phyloP scores from a whole-genome alignment of 768 basidiomycete species.

The Mrakia blollopis region DNA sequence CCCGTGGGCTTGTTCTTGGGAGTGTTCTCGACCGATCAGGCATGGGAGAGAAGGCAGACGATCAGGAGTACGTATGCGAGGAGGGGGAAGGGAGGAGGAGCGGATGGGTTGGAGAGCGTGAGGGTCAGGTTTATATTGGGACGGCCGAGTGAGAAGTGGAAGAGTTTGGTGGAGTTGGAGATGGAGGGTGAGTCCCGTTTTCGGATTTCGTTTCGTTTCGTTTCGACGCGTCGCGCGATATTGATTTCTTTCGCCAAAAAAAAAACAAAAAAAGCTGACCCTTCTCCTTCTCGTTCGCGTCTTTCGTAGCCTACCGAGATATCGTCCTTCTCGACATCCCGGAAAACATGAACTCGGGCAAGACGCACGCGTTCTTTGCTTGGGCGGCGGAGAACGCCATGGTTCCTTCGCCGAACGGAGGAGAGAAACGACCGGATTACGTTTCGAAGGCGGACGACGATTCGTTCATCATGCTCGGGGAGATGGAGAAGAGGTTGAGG shows the following conservation, averaged over 20 bases:
- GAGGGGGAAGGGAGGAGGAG: slow-evolving; percentile 63
- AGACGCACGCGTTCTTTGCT: slow-evolving; percentile 82
- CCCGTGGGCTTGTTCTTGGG: slow-evolving; percentile 85
- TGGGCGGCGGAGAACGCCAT: slow-evolving; percentile 90
- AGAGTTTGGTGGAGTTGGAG: slow-evolving; percentile 72
- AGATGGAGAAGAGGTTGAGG: slow-evolving; percentile 83
- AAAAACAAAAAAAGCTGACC: not conserved
- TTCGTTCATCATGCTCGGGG: slow-evolving; percentile 88
- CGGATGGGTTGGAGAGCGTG: slow-evolving; percentile 57
- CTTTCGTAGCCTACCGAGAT: slow-evolving; percentile 43
- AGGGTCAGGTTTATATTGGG: slow-evolving; percentile 86
- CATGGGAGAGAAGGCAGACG: slow-evolving; percentile 76
- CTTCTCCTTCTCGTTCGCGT: not conserved
- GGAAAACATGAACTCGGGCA: slow-evolving; percentile 97
- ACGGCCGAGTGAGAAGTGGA: slow-evolving; percentile 72
- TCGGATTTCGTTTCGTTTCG: not conserved
- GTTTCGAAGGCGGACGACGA: slow-evolving; percentile 95
- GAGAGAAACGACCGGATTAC: slow-evolving; percentile 65
- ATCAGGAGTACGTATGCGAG: slow-evolving; percentile 86
- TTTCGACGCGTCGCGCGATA: not conserved
- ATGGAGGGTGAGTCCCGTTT: slow-evolving; percentile 77
- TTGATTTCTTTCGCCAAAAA: no score
- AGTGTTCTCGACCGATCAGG: slow-evolving; percentile 81
- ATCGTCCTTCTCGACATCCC: slow-evolving; percentile 62
- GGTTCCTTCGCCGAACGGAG: slow-evolving; percentile 60